A percentile compares a stretch with the other conserved stretches of the same genome.
phyloP scores from a whole-genome alignment of 805 yeast species.

The Ogataea angusta region DNA sequence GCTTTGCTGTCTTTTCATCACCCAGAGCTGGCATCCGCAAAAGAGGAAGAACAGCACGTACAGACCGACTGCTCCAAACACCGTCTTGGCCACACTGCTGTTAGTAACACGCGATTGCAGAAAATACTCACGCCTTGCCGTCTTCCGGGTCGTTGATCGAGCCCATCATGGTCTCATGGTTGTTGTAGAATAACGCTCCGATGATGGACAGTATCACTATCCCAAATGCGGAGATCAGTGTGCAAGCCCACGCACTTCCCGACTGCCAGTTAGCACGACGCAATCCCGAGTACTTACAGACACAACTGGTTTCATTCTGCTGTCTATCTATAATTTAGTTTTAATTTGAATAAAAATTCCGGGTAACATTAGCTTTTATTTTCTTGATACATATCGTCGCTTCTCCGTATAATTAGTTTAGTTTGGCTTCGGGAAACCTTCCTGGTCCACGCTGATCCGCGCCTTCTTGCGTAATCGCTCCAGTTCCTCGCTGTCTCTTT shows the following conservation, averaged over 20 bases:
- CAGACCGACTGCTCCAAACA: slow-evolving; percentile 84
- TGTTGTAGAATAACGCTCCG: slow-evolving; percentile 74
- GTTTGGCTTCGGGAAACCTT: slow-evolving; percentile 5
- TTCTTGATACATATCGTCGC: neutral
- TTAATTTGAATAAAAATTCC: slow-evolving; percentile 2
- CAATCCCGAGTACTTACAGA: slow-evolving; percentile 23
- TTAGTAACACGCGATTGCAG: slow-evolving; percentile 1
- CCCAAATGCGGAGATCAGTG: slow-evolving; percentile 89
- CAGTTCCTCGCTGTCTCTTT: slow-evolving; percentile 49
- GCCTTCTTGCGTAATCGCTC: slow-evolving; percentile 52
- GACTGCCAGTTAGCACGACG: slow-evolving; percentile 39
- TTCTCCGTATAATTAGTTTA: neutral
- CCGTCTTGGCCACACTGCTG: slow-evolving; percentile 76
- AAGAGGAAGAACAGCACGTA: slow-evolving; percentile 77
- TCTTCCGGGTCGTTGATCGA: slow-evolving; percentile 87
- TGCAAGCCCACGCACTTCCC: slow-evolving; percentile 92
- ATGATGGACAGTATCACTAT: slow-evolving; percentile 81
- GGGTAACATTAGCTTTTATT: slow-evolving; percentile 5
- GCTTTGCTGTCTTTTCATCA: slow-evolving; percentile 61
- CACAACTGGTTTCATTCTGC: slow-evolving; percentile 32
- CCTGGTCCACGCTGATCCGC: slow-evolving; percentile 25
- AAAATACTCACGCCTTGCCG: slow-evolving; percentile 64
- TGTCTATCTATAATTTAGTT: slow-evolving; percentile 1
- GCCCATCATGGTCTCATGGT: slow-evolving; percentile 91
- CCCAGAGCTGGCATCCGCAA: slow-evolving; percentile 81